These are phyloP conservation scores for Oryza brachyantha DNA, from an alignment of 176 grass and related monocot genomes.

Conservation along the genomic window DNA sequence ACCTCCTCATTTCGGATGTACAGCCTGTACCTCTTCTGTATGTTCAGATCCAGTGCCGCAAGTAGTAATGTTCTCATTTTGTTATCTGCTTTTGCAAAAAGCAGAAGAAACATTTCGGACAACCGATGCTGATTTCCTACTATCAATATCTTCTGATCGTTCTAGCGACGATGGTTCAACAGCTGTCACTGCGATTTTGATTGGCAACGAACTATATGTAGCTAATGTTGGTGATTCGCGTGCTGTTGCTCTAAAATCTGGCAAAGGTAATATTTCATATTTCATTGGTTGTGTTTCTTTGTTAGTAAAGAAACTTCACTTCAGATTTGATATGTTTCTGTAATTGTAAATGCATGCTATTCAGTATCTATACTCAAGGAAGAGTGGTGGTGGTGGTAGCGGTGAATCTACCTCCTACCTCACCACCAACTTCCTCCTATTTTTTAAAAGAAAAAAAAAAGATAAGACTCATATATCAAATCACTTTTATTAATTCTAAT, in stretches of 20 bases:
- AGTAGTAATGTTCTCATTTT: conserved; percentile 24
- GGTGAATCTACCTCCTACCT: no score
- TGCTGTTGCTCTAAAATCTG: conserved; percentile 59
- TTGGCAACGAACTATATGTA: conserved; percentile 68
- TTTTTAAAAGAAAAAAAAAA: no score
- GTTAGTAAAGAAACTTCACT: background rate
- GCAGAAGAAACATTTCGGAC: conserved; percentile 55
- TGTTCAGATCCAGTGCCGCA: conserved; percentile 10
- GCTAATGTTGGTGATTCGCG: conserved; percentile 99
- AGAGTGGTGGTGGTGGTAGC: no score
- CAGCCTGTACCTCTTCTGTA: background rate
- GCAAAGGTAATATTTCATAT: conserved; percentile 25
- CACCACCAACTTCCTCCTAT: no score
- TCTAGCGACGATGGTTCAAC: conserved; percentile 93
- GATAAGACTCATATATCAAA: no score
- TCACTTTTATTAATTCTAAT: no score
- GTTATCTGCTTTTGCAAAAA: conserved; percentile 23
- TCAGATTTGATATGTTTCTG: background rate
- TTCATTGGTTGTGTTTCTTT: background rate
- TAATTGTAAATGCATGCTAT: background rate
- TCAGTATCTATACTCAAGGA: no score
- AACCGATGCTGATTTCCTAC: conserved; percentile 76
- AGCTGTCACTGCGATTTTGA: conserved; percentile 64
- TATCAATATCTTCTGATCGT: conserved; percentile 37
- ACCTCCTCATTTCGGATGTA: no score